These are phyloP conservation scores for Coemansia javaensis DNA, from an alignment of 192 early-diverging fungal species.

Conservation along the genomic window DNA sequence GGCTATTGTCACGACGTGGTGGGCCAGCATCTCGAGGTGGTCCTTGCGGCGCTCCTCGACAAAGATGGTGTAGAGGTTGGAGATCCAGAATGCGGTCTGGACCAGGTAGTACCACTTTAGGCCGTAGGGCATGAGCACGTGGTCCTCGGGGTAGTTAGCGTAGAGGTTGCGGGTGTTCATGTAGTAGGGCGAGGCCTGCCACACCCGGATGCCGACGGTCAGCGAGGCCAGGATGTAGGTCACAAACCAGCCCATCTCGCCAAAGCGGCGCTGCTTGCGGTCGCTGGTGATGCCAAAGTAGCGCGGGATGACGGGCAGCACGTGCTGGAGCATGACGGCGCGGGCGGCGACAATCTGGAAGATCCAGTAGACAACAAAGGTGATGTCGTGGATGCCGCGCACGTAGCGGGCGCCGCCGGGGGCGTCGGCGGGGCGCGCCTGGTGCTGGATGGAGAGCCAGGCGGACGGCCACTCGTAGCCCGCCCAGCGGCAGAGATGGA, in stretches of 20 bases:
- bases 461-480: constrained; percentile 29
- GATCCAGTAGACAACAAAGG: constrained; percentile 63
- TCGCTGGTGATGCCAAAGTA: constrained; percentile 15
- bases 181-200: constrained; percentile 38
- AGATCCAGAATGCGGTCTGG: constrained; percentile 48
- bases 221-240: constrained; percentile 40
- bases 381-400: constrained; percentile 55
- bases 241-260: constrained; percentile 52
- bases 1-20: constrained; percentile 52
- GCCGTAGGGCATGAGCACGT: constrained; percentile 35
- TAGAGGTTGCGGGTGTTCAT: constrained; percentile 48
- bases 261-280: constrained; percentile 41
- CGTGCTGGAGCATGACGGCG: constrained; percentile 51
- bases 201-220: constrained; percentile 30
- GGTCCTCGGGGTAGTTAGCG: constrained; percentile 48
- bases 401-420: constrained; percentile 9
- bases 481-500: constrained; percentile 21
- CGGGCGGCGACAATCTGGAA: constrained; percentile 61
- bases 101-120: constrained; percentile 54
- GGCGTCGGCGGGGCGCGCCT: not conserved
- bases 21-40: constrained; percentile 46
- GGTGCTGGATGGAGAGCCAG: constrained; percentile 36
- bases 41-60: constrained; percentile 54
- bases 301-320: constrained; percentile 20
- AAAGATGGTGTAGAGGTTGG: constrained; percentile 47